A percentile compares a stretch with the other conserved stretches of the same genome.
Conservation (phyloP, 139 green algal species). For the Tetraselmis striata region DNA sequence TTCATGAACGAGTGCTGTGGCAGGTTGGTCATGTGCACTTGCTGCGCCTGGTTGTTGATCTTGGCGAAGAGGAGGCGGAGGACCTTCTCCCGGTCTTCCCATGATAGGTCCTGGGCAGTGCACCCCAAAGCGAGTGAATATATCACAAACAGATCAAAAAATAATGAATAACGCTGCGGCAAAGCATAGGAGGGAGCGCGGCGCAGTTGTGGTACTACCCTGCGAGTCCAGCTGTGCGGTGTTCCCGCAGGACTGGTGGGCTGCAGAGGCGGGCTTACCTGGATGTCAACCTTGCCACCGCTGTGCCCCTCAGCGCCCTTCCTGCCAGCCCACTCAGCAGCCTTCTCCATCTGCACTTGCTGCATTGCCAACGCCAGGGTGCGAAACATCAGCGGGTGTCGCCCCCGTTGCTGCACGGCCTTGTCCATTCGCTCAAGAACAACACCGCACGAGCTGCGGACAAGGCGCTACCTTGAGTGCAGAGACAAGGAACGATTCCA, state of each 20-base stretch:
- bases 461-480: slow-evolving; percentile 22
- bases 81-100: slow-evolving; percentile 77
- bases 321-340: background rate
- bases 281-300: background rate
- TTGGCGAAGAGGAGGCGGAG: slow-evolving; percentile 77
- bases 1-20: slow-evolving; percentile 27
- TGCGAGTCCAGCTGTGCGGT: too few relatives aligned
- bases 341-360: background rate
- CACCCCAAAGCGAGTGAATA: too few relatives aligned
- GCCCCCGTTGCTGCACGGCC: background rate
- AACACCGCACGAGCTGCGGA: too few relatives aligned
- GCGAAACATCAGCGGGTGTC: background rate
- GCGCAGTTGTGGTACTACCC: too few relatives aligned
- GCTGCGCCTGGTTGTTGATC: slow-evolving; percentile 56
- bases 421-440: slow-evolving; percentile 9
- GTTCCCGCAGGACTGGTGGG: too few relatives aligned
- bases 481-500: slow-evolving; percentile 86
- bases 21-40: slow-evolving; percentile 39
- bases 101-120: slow-evolving; percentile 66
- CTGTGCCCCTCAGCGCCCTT: background rate
- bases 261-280: too few relatives aligned
- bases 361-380: background rate
- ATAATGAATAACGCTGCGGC: too few relatives aligned
- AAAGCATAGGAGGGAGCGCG: too few relatives aligned
- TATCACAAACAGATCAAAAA: too few relatives aligned